phyloP scores from a whole-genome alignment of 1,284 basidiomycete genomes.

The Pseudozyma flocculosa region DNA sequence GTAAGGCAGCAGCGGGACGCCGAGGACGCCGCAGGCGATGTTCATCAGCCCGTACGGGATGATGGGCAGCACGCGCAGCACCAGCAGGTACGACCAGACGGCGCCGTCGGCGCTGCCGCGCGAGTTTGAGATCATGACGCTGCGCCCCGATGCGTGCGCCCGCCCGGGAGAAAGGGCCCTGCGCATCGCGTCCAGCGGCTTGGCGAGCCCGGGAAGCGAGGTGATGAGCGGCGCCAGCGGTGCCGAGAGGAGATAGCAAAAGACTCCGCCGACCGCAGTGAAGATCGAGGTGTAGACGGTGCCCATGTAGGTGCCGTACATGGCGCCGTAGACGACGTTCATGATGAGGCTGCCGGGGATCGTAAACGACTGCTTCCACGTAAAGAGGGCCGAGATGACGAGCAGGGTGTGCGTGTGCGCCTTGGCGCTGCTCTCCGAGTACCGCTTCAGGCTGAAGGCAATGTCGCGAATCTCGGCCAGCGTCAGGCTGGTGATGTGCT shows the following conservation, averaged over 20 bases:
- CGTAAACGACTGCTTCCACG: conserved; percentile 56
- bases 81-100: conserved; percentile 51
- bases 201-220: conserved; percentile 46
- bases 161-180: conserved; percentile 34
- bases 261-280: conserved; percentile 51
- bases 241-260: conserved; percentile 50
- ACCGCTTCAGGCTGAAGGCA: conserved; percentile 41
- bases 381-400: conserved; percentile 50
- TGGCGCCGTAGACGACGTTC: conserved; percentile 56
- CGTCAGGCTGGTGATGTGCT: conserved; percentile 50
- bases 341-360: conserved; percentile 54
- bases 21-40: conserved; percentile 53
- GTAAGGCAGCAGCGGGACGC: conserved; percentile 53
- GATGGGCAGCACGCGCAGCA: conserved; percentile 54
- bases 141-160: conserved; percentile 24
- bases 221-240: conserved; percentile 44
- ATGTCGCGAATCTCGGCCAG: conserved; percentile 52
- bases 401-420: conserved; percentile 48
- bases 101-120: conserved; percentile 18
- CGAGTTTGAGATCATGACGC: conserved; percentile 28
- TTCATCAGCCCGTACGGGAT: conserved; percentile 57
- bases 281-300: conserved; percentile 50
- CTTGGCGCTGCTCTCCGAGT: conserved; percentile 33
- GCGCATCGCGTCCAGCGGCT: conserved; percentile 49
- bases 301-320: conserved; percentile 54